phyloP scores from a whole-genome alignment of 169 alveolate genomes.

The Plasmodium billcollinsi region DNA sequence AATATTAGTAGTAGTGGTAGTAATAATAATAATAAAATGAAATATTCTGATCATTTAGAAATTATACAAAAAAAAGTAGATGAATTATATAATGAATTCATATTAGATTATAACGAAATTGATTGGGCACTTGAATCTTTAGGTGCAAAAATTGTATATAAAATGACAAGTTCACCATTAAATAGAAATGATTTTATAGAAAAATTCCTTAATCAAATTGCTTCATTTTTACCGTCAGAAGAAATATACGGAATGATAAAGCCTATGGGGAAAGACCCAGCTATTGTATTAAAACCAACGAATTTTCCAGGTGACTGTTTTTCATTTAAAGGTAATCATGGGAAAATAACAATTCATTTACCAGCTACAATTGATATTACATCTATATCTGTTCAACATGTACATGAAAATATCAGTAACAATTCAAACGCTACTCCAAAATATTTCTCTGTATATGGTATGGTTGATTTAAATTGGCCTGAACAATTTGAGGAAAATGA shows the following conservation, averaged over 20 bases:
- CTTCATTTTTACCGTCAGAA: constrained; percentile 72
- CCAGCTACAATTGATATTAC: constrained; percentile 74
- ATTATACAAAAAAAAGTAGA: constrained; percentile 64
- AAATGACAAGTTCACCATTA: constrained; percentile 76
- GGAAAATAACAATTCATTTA: constrained; percentile 67
- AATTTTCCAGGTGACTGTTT: constrained; percentile 77
- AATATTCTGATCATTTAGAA: constrained; percentile 17
- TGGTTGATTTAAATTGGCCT: constrained; percentile 74
- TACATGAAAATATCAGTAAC: constrained; percentile 74
- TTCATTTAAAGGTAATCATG: constrained; percentile 67
- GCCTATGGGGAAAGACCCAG: constrained; percentile 76
- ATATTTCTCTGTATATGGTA: constrained; percentile 74
- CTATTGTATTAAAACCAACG: constrained; percentile 63
- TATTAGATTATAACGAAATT: constrained; percentile 71
- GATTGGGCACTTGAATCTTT: constrained; percentile 78
- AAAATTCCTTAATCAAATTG: constrained; percentile 58
- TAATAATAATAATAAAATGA: neutral
- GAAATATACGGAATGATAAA: constrained; percentile 76
- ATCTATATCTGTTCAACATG: constrained; percentile 71
- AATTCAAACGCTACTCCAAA: constrained; percentile 71
- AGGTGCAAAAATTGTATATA: constrained; percentile 75
- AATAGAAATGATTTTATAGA: constrained; percentile 70
- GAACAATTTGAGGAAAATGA: constrained; percentile 53
- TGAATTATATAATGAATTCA: constrained; percentile 70
- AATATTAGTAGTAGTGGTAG: neutral